Percentiles rank a stretch among this genome's conserved stretches.
phyloP scores from a whole-genome alignment of 306 rosid genomes.

The Canavalia gladiata region DNA sequence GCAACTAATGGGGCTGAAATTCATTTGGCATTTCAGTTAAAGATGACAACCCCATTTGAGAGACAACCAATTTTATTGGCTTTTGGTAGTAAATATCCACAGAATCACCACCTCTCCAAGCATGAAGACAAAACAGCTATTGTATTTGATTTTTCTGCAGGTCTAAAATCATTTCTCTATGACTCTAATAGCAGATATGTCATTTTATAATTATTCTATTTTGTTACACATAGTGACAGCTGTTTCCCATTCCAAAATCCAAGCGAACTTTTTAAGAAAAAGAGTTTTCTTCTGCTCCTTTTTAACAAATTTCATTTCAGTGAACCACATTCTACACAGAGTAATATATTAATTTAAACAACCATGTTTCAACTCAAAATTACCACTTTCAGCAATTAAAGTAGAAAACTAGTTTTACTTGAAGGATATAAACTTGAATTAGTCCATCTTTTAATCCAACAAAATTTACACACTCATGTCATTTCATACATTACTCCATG shows the following conservation, averaged over 20 bases:
- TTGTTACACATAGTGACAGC: not conserved
- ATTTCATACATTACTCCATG: slow-evolving; percentile 1
- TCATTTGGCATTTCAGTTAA: slow-evolving; percentile 32
- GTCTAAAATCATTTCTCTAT: not conserved
- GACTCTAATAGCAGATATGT: not conserved
- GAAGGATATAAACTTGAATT: not conserved
- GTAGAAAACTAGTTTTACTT: slow-evolving; percentile 3
- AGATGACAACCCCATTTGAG: slow-evolving; percentile 26
- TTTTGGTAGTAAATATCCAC: slow-evolving; percentile 34
- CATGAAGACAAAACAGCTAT: slow-evolving; percentile 18
- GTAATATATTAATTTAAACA: slow-evolving; percentile 1
- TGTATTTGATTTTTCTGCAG: slow-evolving; percentile 21
- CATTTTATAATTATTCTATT: slow-evolving; percentile 4
- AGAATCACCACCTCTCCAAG: slow-evolving; percentile 21
- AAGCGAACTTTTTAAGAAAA: not conserved
- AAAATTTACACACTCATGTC: not conserved
- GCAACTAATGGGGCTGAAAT: slow-evolving; percentile 20
- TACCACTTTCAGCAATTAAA: not conserved
- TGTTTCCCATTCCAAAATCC: not conserved
- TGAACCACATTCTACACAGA: not conserved
- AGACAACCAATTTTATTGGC: slow-evolving; percentile 30
- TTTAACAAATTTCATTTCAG: not conserved
- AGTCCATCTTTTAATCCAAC: not conserved
- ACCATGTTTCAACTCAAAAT: not conserved
- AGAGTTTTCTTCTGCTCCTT: not conserved